Conservation (phyloP, 106 monocot species). For the Dendrobium chrysotoxum region DNA sequence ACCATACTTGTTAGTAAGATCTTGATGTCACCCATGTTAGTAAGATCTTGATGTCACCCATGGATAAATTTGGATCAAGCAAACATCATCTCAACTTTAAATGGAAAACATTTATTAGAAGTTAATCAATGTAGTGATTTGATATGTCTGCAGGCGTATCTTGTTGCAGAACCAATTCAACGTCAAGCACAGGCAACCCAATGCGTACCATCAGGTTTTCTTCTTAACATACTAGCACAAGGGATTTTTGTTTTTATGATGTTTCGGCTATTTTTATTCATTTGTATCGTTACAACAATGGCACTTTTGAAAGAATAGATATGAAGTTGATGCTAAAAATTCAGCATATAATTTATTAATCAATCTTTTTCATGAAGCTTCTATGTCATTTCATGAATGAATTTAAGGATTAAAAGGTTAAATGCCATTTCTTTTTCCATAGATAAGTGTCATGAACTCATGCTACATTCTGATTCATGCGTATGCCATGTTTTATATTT, state of each 20-base stretch:
- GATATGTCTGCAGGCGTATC: constrained; percentile 22
- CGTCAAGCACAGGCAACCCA: constrained; percentile 21
- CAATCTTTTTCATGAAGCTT: neutral
- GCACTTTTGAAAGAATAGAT: neutral
- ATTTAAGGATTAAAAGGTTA: too few species aligned
- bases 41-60: neutral
- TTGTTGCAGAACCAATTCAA: constrained; percentile 25
- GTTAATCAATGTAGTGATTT: neutral
- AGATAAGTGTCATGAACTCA: too few species aligned
- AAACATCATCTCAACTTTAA: neutral
- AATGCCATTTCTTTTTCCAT: too few species aligned
- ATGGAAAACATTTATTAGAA: neutral
- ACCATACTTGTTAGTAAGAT: too few species aligned
- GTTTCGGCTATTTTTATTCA: neutral
- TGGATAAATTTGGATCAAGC: neutral
- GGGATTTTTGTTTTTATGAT: neutral
- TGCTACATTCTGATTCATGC: neutral
- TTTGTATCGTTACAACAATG: neutral
- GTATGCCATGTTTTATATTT: neutral
- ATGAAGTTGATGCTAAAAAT: neutral
- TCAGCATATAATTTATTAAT: neutral
- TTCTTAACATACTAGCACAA: neutral
- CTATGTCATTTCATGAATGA: neutral
- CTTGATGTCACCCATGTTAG: too few species aligned
- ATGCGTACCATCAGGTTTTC: constrained; percentile 6